phyloP scores from a whole-genome alignment of 805 yeast species.

The Ogataea henricii region DNA sequence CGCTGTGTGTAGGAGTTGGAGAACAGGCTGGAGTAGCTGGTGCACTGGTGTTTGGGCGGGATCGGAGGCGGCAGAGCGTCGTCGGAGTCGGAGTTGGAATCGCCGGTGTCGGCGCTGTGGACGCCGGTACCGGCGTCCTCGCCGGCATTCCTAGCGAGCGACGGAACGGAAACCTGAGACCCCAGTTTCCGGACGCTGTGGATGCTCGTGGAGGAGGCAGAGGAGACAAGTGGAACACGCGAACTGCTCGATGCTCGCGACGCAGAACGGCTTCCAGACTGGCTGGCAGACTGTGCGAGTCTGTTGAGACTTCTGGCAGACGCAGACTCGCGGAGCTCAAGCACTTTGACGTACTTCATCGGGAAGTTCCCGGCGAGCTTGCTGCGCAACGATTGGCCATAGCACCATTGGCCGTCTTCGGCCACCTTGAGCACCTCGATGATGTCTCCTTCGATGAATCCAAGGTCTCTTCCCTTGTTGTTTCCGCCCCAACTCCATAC shows the following conservation, averaged over 20 bases:
- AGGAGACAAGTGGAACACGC: constrained; percentile 13
- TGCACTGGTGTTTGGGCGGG: constrained; percentile 38
- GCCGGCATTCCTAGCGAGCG: constrained; percentile 7
- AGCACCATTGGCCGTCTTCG: constrained; percentile 93
- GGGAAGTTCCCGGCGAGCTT: constrained; percentile 87
- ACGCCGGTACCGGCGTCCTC: constrained; percentile 8
- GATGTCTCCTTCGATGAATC: constrained; percentile 90
- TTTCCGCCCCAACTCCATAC: constrained; percentile 94
- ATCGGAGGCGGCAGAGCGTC: constrained; percentile 35
- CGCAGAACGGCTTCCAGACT: neutral
- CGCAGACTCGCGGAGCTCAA: constrained; percentile 15
- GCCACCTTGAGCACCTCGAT: constrained; percentile 72
- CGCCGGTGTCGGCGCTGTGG: too few relatives aligned
- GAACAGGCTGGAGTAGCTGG: constrained; percentile 18
- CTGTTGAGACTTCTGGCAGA: constrained; percentile 12
- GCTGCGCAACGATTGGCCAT: constrained; percentile 77
- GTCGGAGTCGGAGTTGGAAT: constrained; percentile 14
- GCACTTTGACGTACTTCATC: constrained; percentile 71
- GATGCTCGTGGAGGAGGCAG: constrained; percentile 21
- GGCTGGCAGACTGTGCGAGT: constrained; percentile 6
- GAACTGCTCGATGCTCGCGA: constrained; percentile 5
- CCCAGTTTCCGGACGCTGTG: constrained; percentile 17
- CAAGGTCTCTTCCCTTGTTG: constrained; percentile 75
- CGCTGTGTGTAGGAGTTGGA: constrained; percentile 30
- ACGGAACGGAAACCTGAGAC: constrained; percentile 20